Conservation (phyloP, 2,329 filamentous ascomycete genomes). For the Coniella lustricola region DNA sequence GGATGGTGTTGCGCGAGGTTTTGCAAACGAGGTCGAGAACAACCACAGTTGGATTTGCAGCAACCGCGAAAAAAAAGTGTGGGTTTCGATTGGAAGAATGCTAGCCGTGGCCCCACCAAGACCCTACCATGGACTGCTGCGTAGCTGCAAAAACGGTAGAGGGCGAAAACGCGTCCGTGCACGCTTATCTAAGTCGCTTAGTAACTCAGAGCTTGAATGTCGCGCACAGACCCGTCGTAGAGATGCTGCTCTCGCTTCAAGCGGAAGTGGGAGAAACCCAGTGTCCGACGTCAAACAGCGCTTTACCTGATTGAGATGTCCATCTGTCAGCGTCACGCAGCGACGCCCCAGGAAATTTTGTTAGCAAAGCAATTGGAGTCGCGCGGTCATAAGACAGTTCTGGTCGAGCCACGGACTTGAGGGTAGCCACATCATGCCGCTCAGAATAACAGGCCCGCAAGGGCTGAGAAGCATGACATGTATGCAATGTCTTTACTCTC, state of each 20-base stretch:
- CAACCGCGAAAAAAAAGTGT: slow-evolving; percentile 12
- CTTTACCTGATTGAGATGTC: not conserved
- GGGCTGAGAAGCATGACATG: slow-evolving; percentile 53
- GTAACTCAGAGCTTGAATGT: too few species aligned
- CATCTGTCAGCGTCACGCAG: slow-evolving; percentile 10
- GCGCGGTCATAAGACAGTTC: slow-evolving; percentile 9
- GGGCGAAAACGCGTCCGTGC: not conserved
- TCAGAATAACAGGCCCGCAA: slow-evolving; percentile 55
- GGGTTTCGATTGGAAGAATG: slow-evolving; percentile 6
- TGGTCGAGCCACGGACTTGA: slow-evolving; percentile 16
- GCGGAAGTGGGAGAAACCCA: slow-evolving; percentile 4
- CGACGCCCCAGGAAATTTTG: slow-evolving; percentile 16
- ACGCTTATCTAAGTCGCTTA: too few species aligned
- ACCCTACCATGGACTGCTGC: not conserved
- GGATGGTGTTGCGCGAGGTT: slow-evolving; percentile 5
- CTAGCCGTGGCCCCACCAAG: slow-evolving; percentile 2
- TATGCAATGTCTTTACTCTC: slow-evolving; percentile 33
- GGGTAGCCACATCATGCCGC: slow-evolving; percentile 49
- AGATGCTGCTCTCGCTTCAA: not conserved
- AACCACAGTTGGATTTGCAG: not conserved
- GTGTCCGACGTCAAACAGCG: not conserved
- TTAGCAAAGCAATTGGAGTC: slow-evolving; percentile 6
- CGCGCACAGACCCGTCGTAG: not conserved
- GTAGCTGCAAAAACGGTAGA: not conserved
- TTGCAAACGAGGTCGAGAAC: not conserved